These are phyloP conservation scores for Psidium guajava DNA, from an alignment of 345 rosid genomes.

Conservation along the genomic window DNA sequence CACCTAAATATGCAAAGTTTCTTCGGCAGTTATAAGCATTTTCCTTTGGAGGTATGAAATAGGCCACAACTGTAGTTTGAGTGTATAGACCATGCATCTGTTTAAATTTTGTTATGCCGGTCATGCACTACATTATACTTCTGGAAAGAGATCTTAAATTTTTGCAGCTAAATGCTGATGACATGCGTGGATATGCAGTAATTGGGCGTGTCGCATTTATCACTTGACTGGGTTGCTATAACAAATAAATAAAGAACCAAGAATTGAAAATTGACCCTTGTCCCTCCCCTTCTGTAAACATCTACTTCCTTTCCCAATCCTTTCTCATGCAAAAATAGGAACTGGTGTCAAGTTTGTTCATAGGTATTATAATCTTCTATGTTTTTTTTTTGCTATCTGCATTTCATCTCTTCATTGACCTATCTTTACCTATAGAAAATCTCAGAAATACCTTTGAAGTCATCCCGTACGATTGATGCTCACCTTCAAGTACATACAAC, in stretches of 20 bases:
- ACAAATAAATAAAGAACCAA: neutral
- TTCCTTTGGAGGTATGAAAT: neutral
- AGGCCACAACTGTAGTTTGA: neutral
- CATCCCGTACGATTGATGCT: neutral
- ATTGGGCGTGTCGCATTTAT: neutral
- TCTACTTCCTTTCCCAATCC: neutral
- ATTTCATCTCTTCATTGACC: neutral
- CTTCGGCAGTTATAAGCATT: neutral
- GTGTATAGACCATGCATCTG: neutral
- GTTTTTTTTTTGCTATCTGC: neutral
- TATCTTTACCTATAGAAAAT: neutral
- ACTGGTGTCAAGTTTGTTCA: neutral
- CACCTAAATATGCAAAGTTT: neutral
- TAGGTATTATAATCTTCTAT: neutral
- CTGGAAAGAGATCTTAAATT: neutral
- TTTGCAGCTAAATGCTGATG: neutral
- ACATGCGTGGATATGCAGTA: neutral
- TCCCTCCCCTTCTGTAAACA: no score
- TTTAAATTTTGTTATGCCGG: neutral
- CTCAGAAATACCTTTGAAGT: neutral
- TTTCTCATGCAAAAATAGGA: neutral
- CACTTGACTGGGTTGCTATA: neutral
- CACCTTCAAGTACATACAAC: neutral
- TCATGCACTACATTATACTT: neutral
- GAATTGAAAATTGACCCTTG: neutral